Percentiles rank a stretch among this genome's conserved stretches.
Conservation (phyloP, 257 asterid genomes). For the Solanum gracilifrons region DNA sequence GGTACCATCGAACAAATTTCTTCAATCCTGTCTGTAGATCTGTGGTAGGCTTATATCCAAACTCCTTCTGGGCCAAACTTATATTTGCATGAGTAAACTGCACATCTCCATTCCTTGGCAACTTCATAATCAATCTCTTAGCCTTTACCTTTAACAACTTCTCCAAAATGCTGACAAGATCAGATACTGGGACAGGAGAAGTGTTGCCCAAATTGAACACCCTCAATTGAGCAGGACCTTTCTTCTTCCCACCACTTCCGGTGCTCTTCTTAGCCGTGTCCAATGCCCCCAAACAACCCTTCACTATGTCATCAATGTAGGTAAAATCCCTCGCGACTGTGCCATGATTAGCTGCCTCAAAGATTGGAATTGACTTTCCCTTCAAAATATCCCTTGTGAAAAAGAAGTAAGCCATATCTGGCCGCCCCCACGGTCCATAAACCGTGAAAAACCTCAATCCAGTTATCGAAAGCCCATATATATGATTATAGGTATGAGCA, state of each 20-base stretch:
- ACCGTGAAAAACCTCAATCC: constrained; percentile 15
- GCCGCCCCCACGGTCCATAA: constrained; percentile 19
- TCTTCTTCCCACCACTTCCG: constrained; percentile 19
- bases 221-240: constrained; percentile 17
- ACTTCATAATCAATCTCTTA: constrained; percentile 10
- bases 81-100: constrained; percentile 15
- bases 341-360: constrained; percentile 12
- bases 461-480: constrained; percentile 9
- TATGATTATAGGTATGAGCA: constrained; percentile 7
- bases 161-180: constrained; percentile 16
- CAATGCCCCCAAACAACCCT: constrained; percentile 16
- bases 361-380: constrained; percentile 10
- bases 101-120: constrained; percentile 16
- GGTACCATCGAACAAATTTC: constrained; percentile 14
- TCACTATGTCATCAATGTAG: constrained; percentile 15
- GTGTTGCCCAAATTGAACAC: constrained; percentile 18
- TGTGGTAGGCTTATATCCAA: constrained; percentile 13
- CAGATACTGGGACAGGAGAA: constrained; percentile 12
- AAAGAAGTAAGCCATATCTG: constrained; percentile 19
- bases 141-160: constrained; percentile 13
- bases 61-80: constrained; percentile 7
- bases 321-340: constrained; percentile 13
- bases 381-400: constrained; percentile 12
- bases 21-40: constrained; percentile 15
- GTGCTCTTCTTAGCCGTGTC: constrained; percentile 17